These are phyloP conservation scores for Stipa capillata DNA, from an alignment of 176 grass and related monocot genomes.

Conservation along the genomic window DNA sequence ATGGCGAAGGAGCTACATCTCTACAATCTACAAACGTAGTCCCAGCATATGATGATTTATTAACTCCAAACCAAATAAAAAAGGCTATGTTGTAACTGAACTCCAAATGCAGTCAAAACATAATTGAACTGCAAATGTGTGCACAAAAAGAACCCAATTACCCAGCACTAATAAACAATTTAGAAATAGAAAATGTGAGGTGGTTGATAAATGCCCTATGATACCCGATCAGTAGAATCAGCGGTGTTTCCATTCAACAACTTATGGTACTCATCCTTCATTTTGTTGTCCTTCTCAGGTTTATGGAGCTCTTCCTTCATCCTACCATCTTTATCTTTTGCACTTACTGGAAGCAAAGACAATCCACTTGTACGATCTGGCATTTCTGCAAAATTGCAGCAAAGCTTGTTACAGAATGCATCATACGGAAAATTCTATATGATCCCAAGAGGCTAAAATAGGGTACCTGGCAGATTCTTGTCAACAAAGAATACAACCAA, in stretches of 20 bases:
- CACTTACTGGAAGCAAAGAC: conserved; percentile 64
- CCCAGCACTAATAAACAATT: background rate
- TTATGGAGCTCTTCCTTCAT: conserved; percentile 52
- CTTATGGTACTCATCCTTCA: conserved; percentile 69
- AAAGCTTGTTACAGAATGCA: background rate
- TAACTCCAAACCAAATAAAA: background rate
- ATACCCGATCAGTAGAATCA: conserved; percentile 75
- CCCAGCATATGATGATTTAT: background rate
- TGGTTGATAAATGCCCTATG: background rate
- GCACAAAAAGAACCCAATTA: background rate
- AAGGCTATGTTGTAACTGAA: background rate
- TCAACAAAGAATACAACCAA: conserved; percentile 92
- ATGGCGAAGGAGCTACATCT: background rate
- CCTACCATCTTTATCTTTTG: conserved; percentile 67
- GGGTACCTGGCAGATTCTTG: conserved; percentile 71
- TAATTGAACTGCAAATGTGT: background rate
- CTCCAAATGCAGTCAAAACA: background rate
- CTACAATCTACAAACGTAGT: background rate
- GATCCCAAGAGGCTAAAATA: background rate
- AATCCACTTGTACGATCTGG: conserved; percentile 67
- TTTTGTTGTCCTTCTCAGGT: conserved; percentile 48
- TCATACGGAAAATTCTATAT: background rate
- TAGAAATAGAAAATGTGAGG: background rate
- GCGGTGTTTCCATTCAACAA: conserved; percentile 62
- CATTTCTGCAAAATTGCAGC: conserved; percentile 56